phyloP scores from a whole-genome alignment of 257 asterid genomes.

The Solanum paucissectum region DNA sequence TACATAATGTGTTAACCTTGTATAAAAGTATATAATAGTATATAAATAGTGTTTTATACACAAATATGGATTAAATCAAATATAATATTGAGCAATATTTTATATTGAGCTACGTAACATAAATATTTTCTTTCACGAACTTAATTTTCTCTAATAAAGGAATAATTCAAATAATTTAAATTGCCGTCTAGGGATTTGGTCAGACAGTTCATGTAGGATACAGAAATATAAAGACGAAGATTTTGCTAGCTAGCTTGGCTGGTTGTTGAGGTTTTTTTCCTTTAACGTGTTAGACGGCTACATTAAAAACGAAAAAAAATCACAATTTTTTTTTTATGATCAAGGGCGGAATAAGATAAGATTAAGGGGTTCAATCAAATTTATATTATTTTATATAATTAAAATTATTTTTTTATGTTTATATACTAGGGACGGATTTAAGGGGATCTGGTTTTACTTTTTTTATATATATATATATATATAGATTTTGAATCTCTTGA shows the following conservation, averaged over 20 bases:
- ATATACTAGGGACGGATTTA: neutral
- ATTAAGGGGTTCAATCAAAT: rapidly evolving
- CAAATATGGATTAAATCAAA: neutral
- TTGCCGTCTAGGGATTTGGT: neutral
- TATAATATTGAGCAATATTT: no score
- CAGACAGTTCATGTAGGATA: neutral
- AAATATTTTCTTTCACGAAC: no score
- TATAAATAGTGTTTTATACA: no score
- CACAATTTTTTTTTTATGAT: neutral
- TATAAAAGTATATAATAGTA: no score
- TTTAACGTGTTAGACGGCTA: neutral
- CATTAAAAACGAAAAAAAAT: neutral
- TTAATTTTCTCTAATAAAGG: no score
- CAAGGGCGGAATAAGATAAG: no score
- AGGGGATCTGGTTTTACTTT: rapidly evolving
- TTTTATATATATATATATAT: no score
- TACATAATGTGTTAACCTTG: neutral
- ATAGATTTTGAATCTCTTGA: neutral
- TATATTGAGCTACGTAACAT: no score
- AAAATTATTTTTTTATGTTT: no score
- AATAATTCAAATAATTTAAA: neutral
- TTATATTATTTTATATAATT: no score
- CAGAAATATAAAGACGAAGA: neutral
- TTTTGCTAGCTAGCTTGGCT: neutral
- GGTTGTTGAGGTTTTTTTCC: neutral